Evolutionary conservation across 495 filamentous ascomycete genomes (phyloP).

Genomic region (Trypethelium eluteriae): DNA sequence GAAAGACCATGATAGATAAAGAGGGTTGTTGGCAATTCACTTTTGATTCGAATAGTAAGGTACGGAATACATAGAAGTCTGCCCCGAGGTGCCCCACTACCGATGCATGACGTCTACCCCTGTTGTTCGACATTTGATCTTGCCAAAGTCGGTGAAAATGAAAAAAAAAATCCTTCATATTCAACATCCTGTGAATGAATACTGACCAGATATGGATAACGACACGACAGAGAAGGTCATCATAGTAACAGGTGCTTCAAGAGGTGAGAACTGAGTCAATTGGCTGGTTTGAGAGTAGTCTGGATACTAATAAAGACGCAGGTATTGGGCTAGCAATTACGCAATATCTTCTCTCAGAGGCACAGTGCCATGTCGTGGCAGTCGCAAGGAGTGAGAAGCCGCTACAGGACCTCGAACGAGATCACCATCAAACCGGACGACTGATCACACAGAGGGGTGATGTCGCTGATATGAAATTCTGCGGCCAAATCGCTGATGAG

Average conservation of each 20-base stretch:
- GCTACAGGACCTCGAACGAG: constrained; percentile 56
- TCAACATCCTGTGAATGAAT: background rate
- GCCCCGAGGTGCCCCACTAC: background rate
- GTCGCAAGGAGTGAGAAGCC: constrained; percentile 57
- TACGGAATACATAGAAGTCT: too few relatives aligned
- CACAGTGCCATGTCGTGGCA: constrained; percentile 66
- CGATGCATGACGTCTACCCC: background rate
- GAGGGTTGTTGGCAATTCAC: constrained; percentile 22
- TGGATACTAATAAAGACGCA: constrained; percentile 22
- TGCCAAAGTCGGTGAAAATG: too few relatives aligned
- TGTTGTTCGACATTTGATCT: too few relatives aligned
- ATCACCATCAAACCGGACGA: constrained; percentile 49
- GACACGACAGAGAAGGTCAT: constrained; percentile 44
- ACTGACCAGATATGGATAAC: background rate
- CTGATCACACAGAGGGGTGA: constrained; percentile 73
- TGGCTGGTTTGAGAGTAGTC: background rate
- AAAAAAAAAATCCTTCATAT: background rate
- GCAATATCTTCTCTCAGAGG: constrained; percentile 57
- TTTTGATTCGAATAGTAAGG: background rate
- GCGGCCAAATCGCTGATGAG: constrained; percentile 52
- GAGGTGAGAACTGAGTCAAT: constrained; percentile 38
- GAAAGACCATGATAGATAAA: background rate
- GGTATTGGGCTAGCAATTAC: constrained; percentile 80
- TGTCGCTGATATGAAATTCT: constrained; percentile 56
- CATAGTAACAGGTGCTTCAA: constrained; percentile 56